A percentile compares a stretch with the other conserved stretches of the same genome.
These are phyloP conservation scores for Handroanthus guayacan DNA, from an alignment of 257 asterid genomes.

Conservation along the genomic window DNA sequence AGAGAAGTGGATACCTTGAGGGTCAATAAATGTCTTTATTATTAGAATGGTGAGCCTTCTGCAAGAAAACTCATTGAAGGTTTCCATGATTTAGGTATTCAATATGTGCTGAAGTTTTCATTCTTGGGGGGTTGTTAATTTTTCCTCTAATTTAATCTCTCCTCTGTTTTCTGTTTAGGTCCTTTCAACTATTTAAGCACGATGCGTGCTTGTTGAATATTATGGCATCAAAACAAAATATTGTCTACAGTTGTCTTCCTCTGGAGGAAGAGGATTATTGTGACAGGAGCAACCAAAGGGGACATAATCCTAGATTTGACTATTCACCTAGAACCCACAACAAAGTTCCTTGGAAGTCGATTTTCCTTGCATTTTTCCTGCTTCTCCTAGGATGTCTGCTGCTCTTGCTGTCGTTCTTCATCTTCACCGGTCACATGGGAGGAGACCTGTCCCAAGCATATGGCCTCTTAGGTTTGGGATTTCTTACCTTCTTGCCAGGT, in stretches of 20 bases:
- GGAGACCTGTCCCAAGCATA: slow-evolving; percentile 63
- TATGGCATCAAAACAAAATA: slow-evolving; percentile 59
- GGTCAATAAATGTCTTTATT: background rate
- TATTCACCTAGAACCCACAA: slow-evolving; percentile 51
- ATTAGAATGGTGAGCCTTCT: background rate
- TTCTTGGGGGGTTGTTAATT: background rate
- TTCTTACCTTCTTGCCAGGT: slow-evolving; percentile 67
- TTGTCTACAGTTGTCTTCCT: slow-evolving; percentile 51
- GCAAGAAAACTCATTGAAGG: background rate
- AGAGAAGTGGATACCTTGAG: background rate
- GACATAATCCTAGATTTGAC: slow-evolving; percentile 15
- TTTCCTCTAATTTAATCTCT: background rate
- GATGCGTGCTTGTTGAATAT: background rate
- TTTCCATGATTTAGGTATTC: background rate
- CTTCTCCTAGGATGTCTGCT: too few species aligned
- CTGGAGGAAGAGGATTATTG: slow-evolving; percentile 50
- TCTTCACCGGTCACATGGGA: slow-evolving; percentile 63
- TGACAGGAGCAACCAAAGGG: slow-evolving; percentile 34
- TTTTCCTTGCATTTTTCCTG: slow-evolving; percentile 53
- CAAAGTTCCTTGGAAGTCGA: slow-evolving; percentile 67
- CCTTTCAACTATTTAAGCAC: background rate
- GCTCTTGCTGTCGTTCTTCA: too few species aligned
- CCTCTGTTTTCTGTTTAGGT: background rate
- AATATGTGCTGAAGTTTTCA: background rate
- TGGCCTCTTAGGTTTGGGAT: slow-evolving; percentile 61